Conservation (phyloP, 805 yeast species). For the Metschnikowia reukaufii region DNA sequence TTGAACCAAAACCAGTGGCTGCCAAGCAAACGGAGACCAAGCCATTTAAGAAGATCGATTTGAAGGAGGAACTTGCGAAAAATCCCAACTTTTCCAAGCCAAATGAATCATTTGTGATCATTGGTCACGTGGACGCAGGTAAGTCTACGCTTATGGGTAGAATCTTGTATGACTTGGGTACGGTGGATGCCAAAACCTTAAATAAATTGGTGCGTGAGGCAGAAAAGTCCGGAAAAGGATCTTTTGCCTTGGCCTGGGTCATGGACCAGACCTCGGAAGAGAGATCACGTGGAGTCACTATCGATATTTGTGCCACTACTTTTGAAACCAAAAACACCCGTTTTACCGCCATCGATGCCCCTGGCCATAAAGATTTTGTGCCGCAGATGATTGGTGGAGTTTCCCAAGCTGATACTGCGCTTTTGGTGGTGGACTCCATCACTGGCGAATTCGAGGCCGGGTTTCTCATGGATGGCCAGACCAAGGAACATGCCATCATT, state of each 20-base stretch:
- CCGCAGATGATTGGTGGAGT: slow-evolving; percentile 88
- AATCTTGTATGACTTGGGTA: slow-evolving; percentile 62
- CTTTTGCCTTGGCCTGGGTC: slow-evolving; percentile 84
- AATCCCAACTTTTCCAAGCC: slow-evolving; percentile 46
- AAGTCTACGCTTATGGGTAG: slow-evolving; percentile 81
- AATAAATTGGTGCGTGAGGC: slow-evolving; percentile 65
- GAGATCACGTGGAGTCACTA: slow-evolving; percentile 73
- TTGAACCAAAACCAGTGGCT: slow-evolving; percentile 12
- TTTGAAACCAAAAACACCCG: slow-evolving; percentile 56
- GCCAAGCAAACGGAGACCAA: slow-evolving; percentile 30
- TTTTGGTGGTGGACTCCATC: slow-evolving; percentile 67
- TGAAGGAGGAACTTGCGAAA: slow-evolving; percentile 37
- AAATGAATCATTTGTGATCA: slow-evolving; percentile 68
- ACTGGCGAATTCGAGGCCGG: slow-evolving; percentile 72
- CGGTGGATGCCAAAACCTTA: slow-evolving; percentile 62
- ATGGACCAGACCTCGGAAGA: slow-evolving; percentile 81
- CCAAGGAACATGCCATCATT: slow-evolving; percentile 72
- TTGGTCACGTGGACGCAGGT: slow-evolving; percentile 87
- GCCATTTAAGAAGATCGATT: slow-evolving; percentile 45
- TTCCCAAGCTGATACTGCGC: slow-evolving; percentile 72
- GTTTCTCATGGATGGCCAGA: slow-evolving; percentile 66
- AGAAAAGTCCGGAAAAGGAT: slow-evolving; percentile 66
- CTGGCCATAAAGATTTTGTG: slow-evolving; percentile 80
- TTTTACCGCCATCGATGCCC: slow-evolving; percentile 79
- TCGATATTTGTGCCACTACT: slow-evolving; percentile 68